Evolutionary conservation across 495 filamentous ascomycete genomes (phyloP), one percentile per base, ranked within the genome.

Genomic region (Penicillium robsamsonii): DNA sequence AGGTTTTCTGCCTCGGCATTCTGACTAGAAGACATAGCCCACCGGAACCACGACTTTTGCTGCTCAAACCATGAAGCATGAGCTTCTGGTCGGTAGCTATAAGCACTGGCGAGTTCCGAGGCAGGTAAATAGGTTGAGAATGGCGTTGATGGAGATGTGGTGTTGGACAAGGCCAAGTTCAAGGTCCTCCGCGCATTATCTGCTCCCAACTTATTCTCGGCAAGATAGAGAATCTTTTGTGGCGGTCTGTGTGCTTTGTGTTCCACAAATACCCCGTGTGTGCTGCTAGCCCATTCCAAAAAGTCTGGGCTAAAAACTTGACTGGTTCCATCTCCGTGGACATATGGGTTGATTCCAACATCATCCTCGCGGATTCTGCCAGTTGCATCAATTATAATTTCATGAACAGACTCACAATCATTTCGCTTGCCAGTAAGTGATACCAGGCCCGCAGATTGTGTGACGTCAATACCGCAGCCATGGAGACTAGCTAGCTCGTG

Each of bases 401-500:
- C 77, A 1, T 62, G 46, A 13, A 78, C 68, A 7, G 68, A 69
- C 51, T 74, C 70, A 45, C 74, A 80, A 7, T 67, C 57, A 22
- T 55, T 49, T 20, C 69, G 61, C 31, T 58, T 66, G 17, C 78
- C 79, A 4, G 70, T 78, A 30, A 81, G 60, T 42, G 75, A 67
- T 29, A 81, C 58, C 40, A 79, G 58, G 2, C 67, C 64, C 22
- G 70, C 50, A 8, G 66, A 63, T 46, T 61, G 63, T 5, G 63
- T 72, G 33, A 75, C 53, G 50, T 80, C 77, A 45, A 81, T 74
- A 20, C 70, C 74, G 4, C 67, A 70, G 20, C 66, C 65, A 50
- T 78, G 71, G 13, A 74, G 62, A 43, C 57, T 63, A 33, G 77
- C 75, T 25, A 80, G 45, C 33, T 74, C 67, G 37, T 78, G 73